Base-by-base conservation (phyloP, 345 rosid species). In the Rhodomyrtus tomentosa region DNA sequence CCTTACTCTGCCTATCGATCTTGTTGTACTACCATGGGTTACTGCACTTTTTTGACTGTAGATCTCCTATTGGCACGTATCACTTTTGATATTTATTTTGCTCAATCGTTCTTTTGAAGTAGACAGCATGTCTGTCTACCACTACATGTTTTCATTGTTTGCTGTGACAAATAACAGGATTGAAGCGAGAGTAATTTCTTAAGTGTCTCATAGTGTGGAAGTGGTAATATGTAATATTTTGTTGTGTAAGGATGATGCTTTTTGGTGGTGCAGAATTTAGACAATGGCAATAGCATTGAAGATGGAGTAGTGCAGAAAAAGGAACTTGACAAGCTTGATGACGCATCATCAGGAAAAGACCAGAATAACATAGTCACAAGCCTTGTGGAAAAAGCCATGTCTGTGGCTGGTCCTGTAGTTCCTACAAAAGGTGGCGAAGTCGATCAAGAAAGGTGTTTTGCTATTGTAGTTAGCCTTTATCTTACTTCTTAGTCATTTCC, bases 371-470 rank as follows among this genome's bases (percentile, higher is more conserved):
- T 91, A 62, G 95, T 94, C 81, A 86, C 93, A 84, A 94, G 98
- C 92, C 92, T 95, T 86, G 98, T 98, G 45, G 99, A 95, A 93
- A 96, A 93, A 91, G 99, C 95, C 72, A 89, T 96, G 95, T 94
- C 98, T 50, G 93, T 94, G 87, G 98, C 99, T 91, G 91, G 91
- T 90, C 98, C 99, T 62, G 97, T 96, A 58, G 98, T 96, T 79
- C 99, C 99, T 83, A 96, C 95, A 79, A 97, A 92, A 87, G 95
- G 87, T 87, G 99, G 99, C 85, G 96, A 91, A 92, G 92, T 95
- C 85, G 99, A 95, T 92, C 98, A 95, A 87, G 98, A 94, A 51
- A 95, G 98, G 99, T 97, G 83, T 88, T 38, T 50, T 80, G 80
- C 14, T 86, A 76, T 36, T 18, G 81, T 55, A 20, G 52, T 29